phyloP scores from a whole-genome alignment of 352 stramenopile species.

The Globisporangium mamillatum region DNA sequence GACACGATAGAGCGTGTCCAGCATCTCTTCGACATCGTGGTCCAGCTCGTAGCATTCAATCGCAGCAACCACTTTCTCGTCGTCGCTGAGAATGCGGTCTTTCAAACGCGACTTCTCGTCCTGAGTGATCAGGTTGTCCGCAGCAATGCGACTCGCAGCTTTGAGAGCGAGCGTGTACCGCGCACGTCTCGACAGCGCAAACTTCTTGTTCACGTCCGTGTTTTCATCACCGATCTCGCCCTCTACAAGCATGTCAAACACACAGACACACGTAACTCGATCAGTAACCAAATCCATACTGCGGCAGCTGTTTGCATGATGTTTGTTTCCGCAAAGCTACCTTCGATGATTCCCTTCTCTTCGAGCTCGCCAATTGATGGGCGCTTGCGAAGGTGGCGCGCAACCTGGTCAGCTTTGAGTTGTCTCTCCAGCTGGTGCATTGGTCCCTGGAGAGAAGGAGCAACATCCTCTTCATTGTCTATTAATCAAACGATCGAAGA shows the following conservation, averaged over 20 bases:
- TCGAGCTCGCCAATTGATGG: constrained; percentile 71
- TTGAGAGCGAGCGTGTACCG: constrained; percentile 82
- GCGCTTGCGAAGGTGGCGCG: constrained; percentile 64
- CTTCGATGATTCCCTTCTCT: constrained; percentile 74
- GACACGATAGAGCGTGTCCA: constrained; percentile 79
- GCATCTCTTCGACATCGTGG: constrained; percentile 82
- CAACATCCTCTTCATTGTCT: constrained; percentile 45
- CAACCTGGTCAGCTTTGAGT: constrained; percentile 66
- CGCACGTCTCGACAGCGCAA: constrained; percentile 51
- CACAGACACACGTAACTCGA: background rate
- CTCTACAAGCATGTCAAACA: constrained; percentile 28
- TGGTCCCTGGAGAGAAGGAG: constrained; percentile 61
- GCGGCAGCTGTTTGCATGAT: background rate
- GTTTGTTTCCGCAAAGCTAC: constrained; percentile 20
- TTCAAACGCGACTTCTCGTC: constrained; percentile 80
- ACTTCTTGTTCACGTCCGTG: constrained; percentile 34
- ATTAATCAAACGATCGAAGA: background rate
- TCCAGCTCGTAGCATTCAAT: constrained; percentile 83
- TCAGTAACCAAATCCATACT: background rate
- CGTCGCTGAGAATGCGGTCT: constrained; percentile 78
- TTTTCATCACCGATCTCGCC: constrained; percentile 57
- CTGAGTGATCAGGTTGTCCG: constrained; percentile 76
- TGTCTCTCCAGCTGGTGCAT: constrained; percentile 76
- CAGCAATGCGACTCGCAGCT: constrained; percentile 68
- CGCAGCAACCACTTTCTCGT: constrained; percentile 71